Evolutionary conservation across 176 grass and related monocot genomes (phyloP), one percentile per base, ranked within the genome.

Genomic region (Elymus sibiricus): DNA sequence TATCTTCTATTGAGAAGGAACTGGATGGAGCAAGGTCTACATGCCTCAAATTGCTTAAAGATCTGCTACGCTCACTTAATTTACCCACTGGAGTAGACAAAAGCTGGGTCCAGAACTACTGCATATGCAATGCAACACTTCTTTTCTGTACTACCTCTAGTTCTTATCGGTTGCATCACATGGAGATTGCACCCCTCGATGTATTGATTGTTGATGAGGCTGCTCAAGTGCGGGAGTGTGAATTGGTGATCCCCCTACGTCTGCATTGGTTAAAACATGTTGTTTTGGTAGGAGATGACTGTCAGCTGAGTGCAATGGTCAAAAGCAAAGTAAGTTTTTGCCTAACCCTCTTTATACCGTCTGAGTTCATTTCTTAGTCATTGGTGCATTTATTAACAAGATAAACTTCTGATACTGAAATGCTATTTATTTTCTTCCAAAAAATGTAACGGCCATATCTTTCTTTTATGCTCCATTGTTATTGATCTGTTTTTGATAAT

Each of bases 191-290:
- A 58, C 88, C 88, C 3, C 83, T 97, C 21, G 77, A 91, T 79
- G 74, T 94, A 25, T 82, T 97, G 49, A 84, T 97, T 72, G 86
- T 97, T 81, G 92, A 97, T 39, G 95, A 97, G 69, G 92, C 90
- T 55, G 92, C 95, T 13, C 92, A 97, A 73, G 79, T 94, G 14
- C 92, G 75, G 51, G 95, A 97, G 66, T 94, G 92, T 64, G 95
- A 97, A 82, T 90, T 89, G 28, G 8, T 89, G 31, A 97, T 97
- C 17, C 95, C 90, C 6, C 61, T 97, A 35, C 82, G 79, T 47
- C 83, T 97, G 64, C 27, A 74, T 86, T 53, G 77, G 76, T 62
- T 97, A 12, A 94, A 88, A 78, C 84, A 91, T 84, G 89, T 86
- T 79, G 35, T 97, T 91, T 71, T 97, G 53, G 92, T 97, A 28